Conservation (phyloP, 257 asterid genomes). For the Plectranthus barbatus region DNA sequence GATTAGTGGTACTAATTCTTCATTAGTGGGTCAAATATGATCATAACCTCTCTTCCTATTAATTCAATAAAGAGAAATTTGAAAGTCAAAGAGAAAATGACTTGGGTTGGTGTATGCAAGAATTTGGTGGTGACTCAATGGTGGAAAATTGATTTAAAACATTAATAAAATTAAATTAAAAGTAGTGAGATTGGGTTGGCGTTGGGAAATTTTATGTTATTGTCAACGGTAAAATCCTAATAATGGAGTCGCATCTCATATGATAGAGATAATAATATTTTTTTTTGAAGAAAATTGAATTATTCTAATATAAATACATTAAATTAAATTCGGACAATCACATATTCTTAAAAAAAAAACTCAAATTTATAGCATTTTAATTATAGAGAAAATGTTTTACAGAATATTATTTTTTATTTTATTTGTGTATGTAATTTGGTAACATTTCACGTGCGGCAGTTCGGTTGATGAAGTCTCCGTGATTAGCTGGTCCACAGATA, state of each 20-base stretch:
- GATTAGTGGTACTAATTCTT: neutral
- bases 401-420: no score
- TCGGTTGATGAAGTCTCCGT: neutral
- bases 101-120: neutral
- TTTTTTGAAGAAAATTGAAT: no score
- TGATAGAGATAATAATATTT: no score
- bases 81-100: constrained; percentile 3
- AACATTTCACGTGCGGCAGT: constrained; percentile 22
- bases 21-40: constrained; percentile 16
- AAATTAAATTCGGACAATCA: no score
- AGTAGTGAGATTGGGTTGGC: neutral
- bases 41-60: neutral
- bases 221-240: no score
- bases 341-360: no score
- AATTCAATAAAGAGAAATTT: neutral
- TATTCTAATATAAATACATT: no score
- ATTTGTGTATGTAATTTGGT: neutral
- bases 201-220: no score
- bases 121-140: neutral
- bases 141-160: neutral
- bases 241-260: no score
- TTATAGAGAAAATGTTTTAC: no score
- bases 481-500: constrained; percentile 19
- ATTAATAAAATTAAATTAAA: neutral
- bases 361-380: no score